These are phyloP conservation scores for Ampelomyces quisqualis DNA, from an alignment of 2,329 filamentous ascomycete genomes.

Conservation along the genomic window DNA sequence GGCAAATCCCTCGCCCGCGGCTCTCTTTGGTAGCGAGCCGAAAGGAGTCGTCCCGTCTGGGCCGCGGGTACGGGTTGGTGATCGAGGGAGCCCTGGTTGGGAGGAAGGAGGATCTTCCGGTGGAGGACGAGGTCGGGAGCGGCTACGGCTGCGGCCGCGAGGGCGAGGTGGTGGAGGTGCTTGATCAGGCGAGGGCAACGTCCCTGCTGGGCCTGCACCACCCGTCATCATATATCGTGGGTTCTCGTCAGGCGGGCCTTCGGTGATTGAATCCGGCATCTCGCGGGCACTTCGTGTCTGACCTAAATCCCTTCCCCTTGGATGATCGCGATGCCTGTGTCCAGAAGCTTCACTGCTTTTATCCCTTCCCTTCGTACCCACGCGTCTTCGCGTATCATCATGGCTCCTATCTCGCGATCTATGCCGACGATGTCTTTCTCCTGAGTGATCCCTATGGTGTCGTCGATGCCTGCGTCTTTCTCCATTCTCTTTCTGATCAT, in stretches of 20 bases:
- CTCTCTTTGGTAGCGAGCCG: conserved; percentile 19
- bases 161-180: too few relatives aligned
- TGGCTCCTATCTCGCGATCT: neutral
- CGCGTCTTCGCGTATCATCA: too few relatives aligned
- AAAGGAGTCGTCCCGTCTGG: conserved; percentile 19
- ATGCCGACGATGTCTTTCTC: neutral
- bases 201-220: conserved; percentile 4
- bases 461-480: neutral
- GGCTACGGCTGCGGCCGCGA: too few relatives aligned
- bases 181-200: neutral
- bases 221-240: conserved; percentile 7
- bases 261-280: neutral
- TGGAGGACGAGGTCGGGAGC: conserved; percentile 1
- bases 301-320: neutral
- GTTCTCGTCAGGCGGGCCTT: neutral
- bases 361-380: too few relatives aligned
- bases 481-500: neutral
- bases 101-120: neutral
- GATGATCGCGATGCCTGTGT: neutral
- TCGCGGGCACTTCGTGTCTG: too few relatives aligned
- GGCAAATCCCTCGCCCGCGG: conserved; percentile 18
- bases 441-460: conserved; percentile 1
- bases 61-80: conserved; percentile 5
- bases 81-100: neutral
- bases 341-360: neutral